Evolutionary conservation across 768 basidiomycete species (phyloP), one percentile per base, ranked within the genome.

Genomic region (Podaxis sp.): DNA sequence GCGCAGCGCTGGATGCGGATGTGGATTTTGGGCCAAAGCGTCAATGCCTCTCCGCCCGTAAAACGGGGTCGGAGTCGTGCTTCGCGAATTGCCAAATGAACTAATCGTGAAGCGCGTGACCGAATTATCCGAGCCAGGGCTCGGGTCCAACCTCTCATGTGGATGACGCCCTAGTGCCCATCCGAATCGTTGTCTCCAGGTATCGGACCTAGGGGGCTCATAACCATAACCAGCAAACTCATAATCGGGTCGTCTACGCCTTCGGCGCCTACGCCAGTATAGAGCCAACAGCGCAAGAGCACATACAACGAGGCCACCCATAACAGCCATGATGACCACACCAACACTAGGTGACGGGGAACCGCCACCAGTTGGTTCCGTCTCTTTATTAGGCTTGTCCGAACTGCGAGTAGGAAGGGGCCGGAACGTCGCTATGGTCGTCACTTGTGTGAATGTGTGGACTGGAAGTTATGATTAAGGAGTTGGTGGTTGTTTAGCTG

Each of bases 401-500:
- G 15, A 12, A 20, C 37, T 28, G 8, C 33, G 26, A 15, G 50
- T 41, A n/a, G 50, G 37, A 6, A 30, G 26, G 13, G 57, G 28
- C n/a, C 22, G 11, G 20, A 60, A 60, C 2, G 40, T 46, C n/a
- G 51, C 51, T 7, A 52, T 53, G 10, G 50, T 60, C 4, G 59
- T 60, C 10, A 52, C 51, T 10, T 52, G n/a, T 1, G 59, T 60
- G 24, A 40, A 54, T 5, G 51, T 60, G 13, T 60, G 52, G 4
- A 60, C 59, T 60, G 24, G 11, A 38, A 30, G 7, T 46, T 8
- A 46, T 46, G 20, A 17, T 46, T 10, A 46, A 46, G 7, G n/a
- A 2, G 20, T 17, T 5, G 44, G n/a, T 20, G 12, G 20, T 6
- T 46, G 15, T 20, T 20, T 46, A 17, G 20, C 7, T 3, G 20